Evolutionary conservation across 495 filamentous ascomycete species (phyloP).

Genomic region (Daldinia bambusicola): DNA sequence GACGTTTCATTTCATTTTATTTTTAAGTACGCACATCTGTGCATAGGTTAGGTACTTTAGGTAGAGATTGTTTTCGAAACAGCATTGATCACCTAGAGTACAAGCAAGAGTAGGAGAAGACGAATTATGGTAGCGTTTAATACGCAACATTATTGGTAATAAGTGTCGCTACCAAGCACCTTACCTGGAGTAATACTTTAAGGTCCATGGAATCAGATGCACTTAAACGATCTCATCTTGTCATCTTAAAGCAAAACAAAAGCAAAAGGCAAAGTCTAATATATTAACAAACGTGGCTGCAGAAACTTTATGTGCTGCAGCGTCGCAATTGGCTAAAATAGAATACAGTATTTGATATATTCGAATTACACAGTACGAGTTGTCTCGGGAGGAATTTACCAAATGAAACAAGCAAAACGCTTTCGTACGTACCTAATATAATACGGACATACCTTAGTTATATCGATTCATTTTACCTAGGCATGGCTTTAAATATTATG

Average conservation of each 20-base stretch:
- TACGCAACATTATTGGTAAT: background rate
- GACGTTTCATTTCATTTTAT: slow-evolving; percentile 10
- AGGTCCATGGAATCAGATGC: background rate
- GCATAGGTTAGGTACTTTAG: background rate
- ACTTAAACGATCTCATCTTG: background rate
- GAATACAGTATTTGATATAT: background rate
- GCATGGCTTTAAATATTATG: background rate
- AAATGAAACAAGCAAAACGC: slow-evolving; percentile 5
- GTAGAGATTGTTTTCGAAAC: background rate
- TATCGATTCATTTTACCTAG: too few species aligned
- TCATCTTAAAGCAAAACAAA: background rate
- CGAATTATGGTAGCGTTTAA: background rate
- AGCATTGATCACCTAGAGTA: background rate
- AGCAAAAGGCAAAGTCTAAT: slow-evolving; percentile 4
- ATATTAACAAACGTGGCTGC: slow-evolving; percentile 17
- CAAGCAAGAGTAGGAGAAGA: background rate
- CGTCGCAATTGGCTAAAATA: slow-evolving; percentile 9
- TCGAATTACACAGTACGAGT: background rate
- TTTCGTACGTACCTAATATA: background rate
- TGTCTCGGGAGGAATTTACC: background rate
- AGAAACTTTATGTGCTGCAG: slow-evolving; percentile 16
- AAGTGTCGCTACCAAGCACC: background rate
- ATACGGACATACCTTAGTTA: background rate
- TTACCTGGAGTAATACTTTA: too few species aligned
- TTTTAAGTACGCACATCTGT: background rate